Conservation (phyloP, 129 eudicot species). For the Pseudognaphalium luteoalbum region DNA sequence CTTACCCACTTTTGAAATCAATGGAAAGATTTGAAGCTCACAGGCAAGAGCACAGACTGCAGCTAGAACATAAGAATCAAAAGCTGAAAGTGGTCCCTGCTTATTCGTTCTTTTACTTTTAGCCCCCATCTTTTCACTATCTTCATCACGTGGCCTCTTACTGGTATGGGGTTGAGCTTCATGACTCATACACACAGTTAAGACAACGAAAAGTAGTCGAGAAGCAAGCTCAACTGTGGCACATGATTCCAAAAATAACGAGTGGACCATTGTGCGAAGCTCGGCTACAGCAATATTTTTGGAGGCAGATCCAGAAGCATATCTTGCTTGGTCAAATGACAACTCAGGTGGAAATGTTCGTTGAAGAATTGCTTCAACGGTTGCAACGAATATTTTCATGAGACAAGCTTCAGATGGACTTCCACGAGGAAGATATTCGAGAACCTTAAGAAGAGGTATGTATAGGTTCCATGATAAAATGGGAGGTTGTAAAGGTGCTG, state of each 20-base stretch:
- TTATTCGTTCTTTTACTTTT: constrained; percentile 45
- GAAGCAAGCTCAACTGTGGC: constrained; percentile 90
- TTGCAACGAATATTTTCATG: constrained; percentile 94
- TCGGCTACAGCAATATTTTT: constrained; percentile 98
- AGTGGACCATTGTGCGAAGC: constrained; percentile 99
- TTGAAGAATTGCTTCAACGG: constrained; percentile 89
- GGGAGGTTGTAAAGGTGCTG: constrained; percentile 95
- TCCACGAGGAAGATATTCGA: constrained; percentile 98
- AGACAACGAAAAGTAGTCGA: constrained; percentile 86
- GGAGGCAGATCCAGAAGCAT: constrained; percentile 66
- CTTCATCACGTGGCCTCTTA: constrained; percentile 66
- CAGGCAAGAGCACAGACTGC: constrained; percentile 94
- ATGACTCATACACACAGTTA: constrained; percentile 94
- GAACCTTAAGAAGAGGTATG: constrained; percentile 89
- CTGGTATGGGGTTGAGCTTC: constrained; percentile 76
- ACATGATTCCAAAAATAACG: constrained; percentile 73
- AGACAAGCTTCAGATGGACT: constrained; percentile 97
- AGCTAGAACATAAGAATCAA: constrained; percentile 93
- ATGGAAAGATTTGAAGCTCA: constrained; percentile 81
- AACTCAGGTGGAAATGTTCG: constrained; percentile 88
- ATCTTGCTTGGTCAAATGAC: constrained; percentile 61
- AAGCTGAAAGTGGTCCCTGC: constrained; percentile 70
- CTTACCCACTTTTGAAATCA: constrained; percentile 61
- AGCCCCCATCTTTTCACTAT: constrained; percentile 33
- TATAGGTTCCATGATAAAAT: constrained; percentile 90